Base-by-base conservation (phyloP, 1,284 basidiomycete species). In the Lentinus polychrous region DNA sequence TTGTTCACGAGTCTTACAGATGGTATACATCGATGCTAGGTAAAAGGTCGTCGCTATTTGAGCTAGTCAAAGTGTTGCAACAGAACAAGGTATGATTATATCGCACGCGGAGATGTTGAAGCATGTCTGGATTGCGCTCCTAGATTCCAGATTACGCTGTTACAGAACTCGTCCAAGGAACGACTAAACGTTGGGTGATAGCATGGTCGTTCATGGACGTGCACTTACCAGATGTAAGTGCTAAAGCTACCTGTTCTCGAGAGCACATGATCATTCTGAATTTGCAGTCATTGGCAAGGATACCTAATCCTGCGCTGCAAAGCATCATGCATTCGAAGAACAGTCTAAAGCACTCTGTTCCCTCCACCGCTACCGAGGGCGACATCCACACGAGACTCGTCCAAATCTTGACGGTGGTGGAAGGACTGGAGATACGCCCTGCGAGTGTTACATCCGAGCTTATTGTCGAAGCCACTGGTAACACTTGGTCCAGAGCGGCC, bases 1-100 rank as follows among this genome's bases (percentile, higher is more conserved):
- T 42, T 45, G 36, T 34, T 23, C 10, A 31, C 33, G 1, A 2
- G 33, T 8, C 17, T 44, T 45, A 37, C 27, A 91, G 89, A 45
- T 96, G 92, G 94, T 97, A 83, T 61, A 94, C 94, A 0, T 92
- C 89, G 8, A 85, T 97, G 76, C 72, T 97, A 0, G 94, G 94
- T 1, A 94, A 91, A 58, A 73, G 89, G 60, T 78, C 86, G 0
- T 91, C 90, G 14, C 70, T 96, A 2, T 63, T 64, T 0, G 66
- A 75, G 1, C 63, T 97, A 1, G 76, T 93, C 0, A 67, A 67
- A 0, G 58, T 74, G 2, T 66, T 97, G 12, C 75, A 75, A 38
- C 57, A 67, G 15, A 59, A 73, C 10, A 64, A 70, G 22, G 89
- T 88, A 52, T 38, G 73, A 60, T n/a, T n/a, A n/a, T n/a, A n/a